Evolutionary conservation across 352 stramenopile species (phyloP).

Genomic region (Phytophthora syringae): DNA sequence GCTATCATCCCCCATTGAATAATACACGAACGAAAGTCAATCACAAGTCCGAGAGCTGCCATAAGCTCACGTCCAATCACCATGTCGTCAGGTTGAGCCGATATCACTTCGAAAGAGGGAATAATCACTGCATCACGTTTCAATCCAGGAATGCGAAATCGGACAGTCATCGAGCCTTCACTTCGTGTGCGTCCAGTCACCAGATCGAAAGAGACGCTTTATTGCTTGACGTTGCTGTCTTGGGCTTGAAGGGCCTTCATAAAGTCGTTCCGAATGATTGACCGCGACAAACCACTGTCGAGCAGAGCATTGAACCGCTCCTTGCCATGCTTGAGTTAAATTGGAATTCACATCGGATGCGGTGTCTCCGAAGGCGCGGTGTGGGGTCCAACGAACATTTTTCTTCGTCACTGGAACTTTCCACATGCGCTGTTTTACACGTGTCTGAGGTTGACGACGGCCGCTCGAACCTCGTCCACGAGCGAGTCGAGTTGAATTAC

Average conservation of each 20-base stretch:
- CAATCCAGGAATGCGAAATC: constrained; percentile 2
- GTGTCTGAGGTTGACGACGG: not conserved
- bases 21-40: constrained; percentile 4
- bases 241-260: not conserved
- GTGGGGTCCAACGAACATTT: constrained; percentile 12
- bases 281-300: constrained; percentile 8
- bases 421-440: not conserved
- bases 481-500: not conserved
- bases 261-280: constrained; percentile 3
- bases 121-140: constrained; percentile 17
- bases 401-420: constrained; percentile 9
- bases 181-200: not conserved
- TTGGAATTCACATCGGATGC: not conserved
- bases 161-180: not conserved
- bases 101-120: constrained; percentile 9
- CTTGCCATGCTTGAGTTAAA: constrained; percentile 6
- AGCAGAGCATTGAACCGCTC: constrained; percentile 3
- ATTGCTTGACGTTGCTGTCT: not conserved
- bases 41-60: constrained; percentile 1
- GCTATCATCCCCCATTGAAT: constrained; percentile 5
- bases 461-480: not conserved
- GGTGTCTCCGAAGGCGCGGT: not conserved
- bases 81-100: not conserved
- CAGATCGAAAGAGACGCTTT: constrained; percentile 5
- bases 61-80: constrained; percentile 4